Base-by-base conservation (phyloP, 2,329 filamentous ascomycete species). In the Monosporascus sp. region DNA sequence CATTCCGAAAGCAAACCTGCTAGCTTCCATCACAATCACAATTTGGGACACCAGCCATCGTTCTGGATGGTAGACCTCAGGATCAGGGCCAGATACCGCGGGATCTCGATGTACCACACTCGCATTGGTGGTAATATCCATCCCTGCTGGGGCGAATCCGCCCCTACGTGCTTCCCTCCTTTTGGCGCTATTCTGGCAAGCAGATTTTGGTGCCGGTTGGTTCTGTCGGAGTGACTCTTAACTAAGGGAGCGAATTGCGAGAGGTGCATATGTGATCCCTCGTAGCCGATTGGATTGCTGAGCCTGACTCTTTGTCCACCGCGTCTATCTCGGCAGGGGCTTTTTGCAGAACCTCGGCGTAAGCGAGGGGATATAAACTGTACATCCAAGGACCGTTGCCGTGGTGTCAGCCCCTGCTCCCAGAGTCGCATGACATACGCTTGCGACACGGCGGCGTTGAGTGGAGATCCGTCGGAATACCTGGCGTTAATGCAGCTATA, bases 101-200 rank as follows among this genome's bases (percentile, higher is more conserved):
- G 56, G 60, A 47, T 69, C 56, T 5, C 68, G 51, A 24, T 70
- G 66, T 11, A 69, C 56, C 0, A 58, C 58, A 47, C 66, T 69
- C 7, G 68, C 64, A 52, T 67, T 56, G n/a, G 50, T 60, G 6
- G 67, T 68, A 20, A 71, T 58, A 27, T 72, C 68, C 1, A 58
- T 61, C 0, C 66, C 67, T 1, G 38, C 52, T 5, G 53, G 53
- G 37, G 59, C 40, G 17, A 48, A 54, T 50, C 35, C 2, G 47
- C 52, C 26, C 54, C 54, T 5, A 60, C 45, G 2, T n/a, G 35
- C 19, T 55, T 50, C 6, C 53, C 52, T 5, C 27, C 52, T n/a
- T 52, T 19, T 8, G 57, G 58, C 16, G 50, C 52, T 17, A 59
- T 49, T 0, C 58, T 52, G 20, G 53, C 52, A 37, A 58, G 58